Evolutionary conservation across 192 early-diverging fungal genomes (phyloP), one percentile per base, ranked within the genome.

Genomic region (Coemansia sp.): DNA sequence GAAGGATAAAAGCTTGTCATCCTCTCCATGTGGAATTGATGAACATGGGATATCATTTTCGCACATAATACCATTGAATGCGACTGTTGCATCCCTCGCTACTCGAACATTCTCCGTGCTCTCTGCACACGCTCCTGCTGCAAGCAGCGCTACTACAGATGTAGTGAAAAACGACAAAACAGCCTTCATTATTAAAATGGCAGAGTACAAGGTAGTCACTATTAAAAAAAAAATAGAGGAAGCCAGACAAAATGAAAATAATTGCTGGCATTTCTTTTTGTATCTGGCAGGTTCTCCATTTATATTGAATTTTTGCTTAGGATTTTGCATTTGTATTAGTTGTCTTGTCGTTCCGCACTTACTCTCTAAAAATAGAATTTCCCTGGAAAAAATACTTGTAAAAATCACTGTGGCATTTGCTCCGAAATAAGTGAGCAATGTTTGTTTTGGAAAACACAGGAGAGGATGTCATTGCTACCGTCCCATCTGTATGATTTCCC

Each of bases 11-110:
- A 80, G 25, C 41, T 58, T 71, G 48, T 24, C 41, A 3, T 80
- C 52, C 32, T 55, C 38, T 6, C 73, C 73, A 2, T 48, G 51
- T 6, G 73, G 62, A 52, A 75, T 65, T 2, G 73, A 64, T 0
- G 57, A 31, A 67, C 73, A 75, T 7, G 62, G 62, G 5, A 69
- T 73, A 53, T 74, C 48, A 58, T 74, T 58, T 41, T 50, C 34
- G 58, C 73, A 75, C 62, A 52, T 21, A 9, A 75, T 75, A 31
- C 73, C 73, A 49, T 75, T 75, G 62, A 60, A 75, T 19, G 62
- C 50, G 3, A 75, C 58, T 0, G 67, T 75, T 2, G 73, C 60
- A 24, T 75, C 73, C 18, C 73, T 67, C 3, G 67, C 56, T 2
- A 65, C 62, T 10, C 62, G 73, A 25, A 69, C n/a, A 18, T 41